phyloP scores from a whole-genome alignment of 805 yeast species.

The Tanozyma kutaoensis region DNA sequence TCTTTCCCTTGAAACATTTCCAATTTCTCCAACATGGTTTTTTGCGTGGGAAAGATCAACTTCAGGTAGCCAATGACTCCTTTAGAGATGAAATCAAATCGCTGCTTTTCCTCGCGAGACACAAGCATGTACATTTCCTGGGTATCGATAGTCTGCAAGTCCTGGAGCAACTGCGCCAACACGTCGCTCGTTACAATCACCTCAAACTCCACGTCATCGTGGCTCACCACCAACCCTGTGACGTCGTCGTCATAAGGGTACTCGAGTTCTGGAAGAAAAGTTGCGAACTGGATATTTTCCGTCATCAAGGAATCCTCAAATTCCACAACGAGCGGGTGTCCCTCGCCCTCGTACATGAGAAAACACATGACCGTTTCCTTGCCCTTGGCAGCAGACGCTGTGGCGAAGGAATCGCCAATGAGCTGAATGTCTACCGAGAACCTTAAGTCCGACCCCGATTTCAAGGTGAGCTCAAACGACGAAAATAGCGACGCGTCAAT shows the following conservation, averaged over 20 bases:
- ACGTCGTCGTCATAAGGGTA: slow-evolving; percentile 12
- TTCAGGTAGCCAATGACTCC: slow-evolving; percentile 68
- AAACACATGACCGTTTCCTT: slow-evolving; percentile 15
- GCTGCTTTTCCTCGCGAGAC: slow-evolving; percentile 12
- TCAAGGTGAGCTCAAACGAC: slow-evolving; percentile 10
- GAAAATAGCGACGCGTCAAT: slow-evolving; percentile 25
- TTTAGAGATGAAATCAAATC: no score
- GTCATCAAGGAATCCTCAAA: slow-evolving; percentile 27
- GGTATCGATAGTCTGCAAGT: slow-evolving; percentile 22
- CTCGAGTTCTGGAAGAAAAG: slow-evolving; percentile 18
- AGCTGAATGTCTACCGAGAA: slow-evolving; percentile 24
- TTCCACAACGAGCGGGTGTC: slow-evolving; percentile 23
- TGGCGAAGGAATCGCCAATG: slow-evolving; percentile 22
- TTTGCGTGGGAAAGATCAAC: slow-evolving; percentile 47
- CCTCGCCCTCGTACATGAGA: slow-evolving; percentile 24
- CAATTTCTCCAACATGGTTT: slow-evolving; percentile 48
- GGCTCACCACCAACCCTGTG: slow-evolving; percentile 12
- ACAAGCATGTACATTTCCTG: slow-evolving; percentile 17
- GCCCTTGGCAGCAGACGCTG: slow-evolving; percentile 11
- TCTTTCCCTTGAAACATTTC: slow-evolving; percentile 16
- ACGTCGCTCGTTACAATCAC: slow-evolving; percentile 25
- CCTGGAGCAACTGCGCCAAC: slow-evolving; percentile 20
- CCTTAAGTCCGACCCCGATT: slow-evolving; percentile 5
- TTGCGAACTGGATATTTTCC: slow-evolving; percentile 27
- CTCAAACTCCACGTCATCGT: slow-evolving; percentile 18